Conservation (phyloP, 1,284 basidiomycete genomes). For the Erythrobasidium hasegawianum region DNA sequence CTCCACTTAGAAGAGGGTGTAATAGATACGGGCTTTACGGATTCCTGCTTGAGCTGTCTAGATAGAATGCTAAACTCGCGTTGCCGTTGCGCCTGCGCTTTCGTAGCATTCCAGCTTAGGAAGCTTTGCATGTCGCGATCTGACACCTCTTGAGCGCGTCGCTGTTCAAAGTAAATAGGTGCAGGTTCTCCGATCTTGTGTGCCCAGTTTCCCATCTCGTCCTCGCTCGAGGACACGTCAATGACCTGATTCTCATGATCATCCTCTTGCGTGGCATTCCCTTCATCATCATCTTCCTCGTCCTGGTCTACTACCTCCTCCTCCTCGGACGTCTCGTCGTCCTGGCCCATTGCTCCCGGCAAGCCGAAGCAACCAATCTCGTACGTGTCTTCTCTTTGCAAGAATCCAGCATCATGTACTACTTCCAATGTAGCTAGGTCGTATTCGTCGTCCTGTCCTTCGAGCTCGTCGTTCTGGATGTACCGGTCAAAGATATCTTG, state of each 20-base stretch:
- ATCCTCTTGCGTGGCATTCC: background rate
- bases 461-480: constrained; percentile 12
- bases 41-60: background rate
- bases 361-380: constrained; percentile 33
- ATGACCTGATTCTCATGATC: background rate
- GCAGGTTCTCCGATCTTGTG: constrained; percentile 7
- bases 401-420: constrained; percentile 27
- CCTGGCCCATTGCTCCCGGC: constrained; percentile 29
- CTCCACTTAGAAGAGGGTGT: background rate
- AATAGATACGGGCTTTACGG: background rate
- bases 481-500: constrained; percentile 28
- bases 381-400: constrained; percentile 12
- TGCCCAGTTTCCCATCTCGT: constrained; percentile 25
- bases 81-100: background rate
- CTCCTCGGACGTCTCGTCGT: constrained; percentile 20
- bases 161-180: constrained; percentile 8
- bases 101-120: background rate
- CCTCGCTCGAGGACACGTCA: constrained; percentile 21
- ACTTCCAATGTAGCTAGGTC: constrained; percentile 23
- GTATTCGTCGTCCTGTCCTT: constrained; percentile 27
- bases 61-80: background rate
- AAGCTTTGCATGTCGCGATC: constrained; percentile 16
- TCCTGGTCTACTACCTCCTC: constrained; percentile 1
- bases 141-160: constrained; percentile 1
- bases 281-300: background rate